Evolutionary conservation across 176 grass and related monocot species (phyloP), one percentile per base, ranked within the genome.

Genomic region (Eremochloa ophiuroides): DNA sequence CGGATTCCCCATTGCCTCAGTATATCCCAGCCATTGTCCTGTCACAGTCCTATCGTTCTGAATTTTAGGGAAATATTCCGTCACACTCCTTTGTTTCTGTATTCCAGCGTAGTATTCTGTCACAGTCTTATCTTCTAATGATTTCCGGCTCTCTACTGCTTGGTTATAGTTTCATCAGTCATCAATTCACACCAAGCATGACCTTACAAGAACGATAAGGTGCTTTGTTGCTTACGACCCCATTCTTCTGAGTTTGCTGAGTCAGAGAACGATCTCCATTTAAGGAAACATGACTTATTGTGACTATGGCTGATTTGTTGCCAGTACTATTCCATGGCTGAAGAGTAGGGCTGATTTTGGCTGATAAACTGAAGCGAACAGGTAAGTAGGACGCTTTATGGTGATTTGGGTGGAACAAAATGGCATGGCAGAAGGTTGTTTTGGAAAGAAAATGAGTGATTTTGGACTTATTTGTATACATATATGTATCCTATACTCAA

Each of bases 61-160:
- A 65, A 35, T 35, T 35, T 35, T 23, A 44, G 67, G 1, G n/a
- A 14, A 17, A 28, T 28, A 70, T 43, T 27, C 38, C 31, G 35
- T 59, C 35, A 77, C n/a, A 18, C n/a, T n/a, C n/a, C n/a, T n/a
- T n/a, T n/a, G n/a, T n/a, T n/a, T n/a, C n/a, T n/a, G n/a, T 18
- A 15, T 42, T 42, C 38, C 39, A 44, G 67, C 3, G n/a, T 13
- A 17, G 17, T 28, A 70, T 43, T 27, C 38, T 42, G 35, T 59
- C 35, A 77, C n/a, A 18, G 37, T 59, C 48, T 84, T 84, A 84
- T 68, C 82, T 37, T 31, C 15, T 34, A 2, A 26, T 35, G 29
- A 37, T 34, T 51, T 33, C 46, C 42, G 34, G 62, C 28, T 78
- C 30, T 60, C 26, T 78, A 5, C 10, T 66, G 77, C 43, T 50